These are phyloP conservation scores for Cotoneaster glaucophyllus DNA, from an alignment of 306 rosid genomes.

Conservation along the genomic window DNA sequence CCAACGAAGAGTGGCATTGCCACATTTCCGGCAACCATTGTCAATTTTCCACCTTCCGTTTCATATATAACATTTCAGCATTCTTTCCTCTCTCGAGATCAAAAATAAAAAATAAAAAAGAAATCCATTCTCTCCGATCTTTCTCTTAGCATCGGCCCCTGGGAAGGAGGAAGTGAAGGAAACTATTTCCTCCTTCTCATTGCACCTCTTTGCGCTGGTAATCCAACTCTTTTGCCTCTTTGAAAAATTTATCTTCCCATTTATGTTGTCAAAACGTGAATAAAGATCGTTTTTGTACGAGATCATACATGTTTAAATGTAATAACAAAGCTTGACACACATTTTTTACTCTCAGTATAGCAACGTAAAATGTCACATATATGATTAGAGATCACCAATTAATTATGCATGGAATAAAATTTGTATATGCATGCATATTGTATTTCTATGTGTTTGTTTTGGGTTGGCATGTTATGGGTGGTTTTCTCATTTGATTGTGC, in stretches of 20 bases:
- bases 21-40: conserved; percentile 7
- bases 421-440: background rate
- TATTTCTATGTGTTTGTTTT: background rate
- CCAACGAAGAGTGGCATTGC: background rate
- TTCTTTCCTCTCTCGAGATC: background rate
- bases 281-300: background rate
- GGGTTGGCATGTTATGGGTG: background rate
- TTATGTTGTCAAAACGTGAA: background rate
- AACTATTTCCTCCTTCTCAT: background rate
- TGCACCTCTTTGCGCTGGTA: background rate
- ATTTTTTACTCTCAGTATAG: background rate
- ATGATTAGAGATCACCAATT: background rate
- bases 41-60: background rate
- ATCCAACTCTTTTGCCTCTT: background rate
- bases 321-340: too few relatives aligned
- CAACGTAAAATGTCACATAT: background rate
- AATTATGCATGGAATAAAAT: background rate
- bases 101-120: too few relatives aligned
- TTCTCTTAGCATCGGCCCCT: conserved; percentile 6
- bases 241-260: background rate
- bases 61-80: background rate
- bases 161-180: background rate
- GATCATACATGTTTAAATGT: background rate
- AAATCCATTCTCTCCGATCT: background rate
- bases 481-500: too few relatives aligned